Percentiles rank a stretch among this genome's conserved stretches.
phyloP scores from a whole-genome alignment of 1,284 basidiomycete genomes.

The Fomitiporia mediterranea region DNA sequence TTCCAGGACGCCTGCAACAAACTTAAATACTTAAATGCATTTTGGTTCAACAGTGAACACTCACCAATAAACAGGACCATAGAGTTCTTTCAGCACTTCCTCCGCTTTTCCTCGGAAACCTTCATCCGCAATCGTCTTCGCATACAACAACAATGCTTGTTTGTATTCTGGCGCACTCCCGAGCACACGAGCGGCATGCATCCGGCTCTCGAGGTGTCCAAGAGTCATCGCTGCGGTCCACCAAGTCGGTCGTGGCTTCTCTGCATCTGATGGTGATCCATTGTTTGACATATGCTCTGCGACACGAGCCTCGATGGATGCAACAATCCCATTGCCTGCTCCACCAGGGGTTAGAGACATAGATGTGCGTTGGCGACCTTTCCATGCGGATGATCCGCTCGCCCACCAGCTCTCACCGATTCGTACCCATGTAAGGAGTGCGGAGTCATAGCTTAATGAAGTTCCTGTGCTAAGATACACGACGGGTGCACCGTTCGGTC shows the following conservation, averaged over 20 bases:
- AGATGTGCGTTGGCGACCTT: conserved; percentile 53
- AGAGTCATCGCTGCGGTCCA: conserved; percentile 77
- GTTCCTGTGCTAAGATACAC: conserved; percentile 71
- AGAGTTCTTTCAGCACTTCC: conserved; percentile 81
- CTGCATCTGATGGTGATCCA: conserved; percentile 23
- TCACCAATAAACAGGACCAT: conserved; percentile 83
- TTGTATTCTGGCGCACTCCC: conserved; percentile 83
- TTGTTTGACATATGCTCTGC: conserved; percentile 39
- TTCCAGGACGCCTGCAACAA: conserved; percentile 54
- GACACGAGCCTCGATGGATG: conserved; percentile 52
- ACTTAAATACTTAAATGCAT: neutral
- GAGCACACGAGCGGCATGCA: conserved; percentile 66
- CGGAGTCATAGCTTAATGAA: conserved; percentile 71
- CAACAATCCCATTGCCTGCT: conserved; percentile 38
- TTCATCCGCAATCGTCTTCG: conserved; percentile 80
- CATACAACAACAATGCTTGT: conserved; percentile 68
- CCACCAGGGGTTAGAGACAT: conserved; percentile 24
- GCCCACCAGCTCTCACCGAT: conserved; percentile 79
- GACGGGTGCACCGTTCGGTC: conserved; percentile 75
- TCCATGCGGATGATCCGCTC: conserved; percentile 77
- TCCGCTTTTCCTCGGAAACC: conserved; percentile 82
- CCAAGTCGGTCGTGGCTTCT: conserved; percentile 56
- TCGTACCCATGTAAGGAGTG: conserved; percentile 63
- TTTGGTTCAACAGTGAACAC: conserved; percentile 26
- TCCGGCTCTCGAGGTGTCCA: conserved; percentile 77